A percentile compares a stretch with the other conserved stretches of the same genome.
Conservation (phyloP, 768 basidiomycete genomes). For the Gloeophyllum trabeum region DNA sequence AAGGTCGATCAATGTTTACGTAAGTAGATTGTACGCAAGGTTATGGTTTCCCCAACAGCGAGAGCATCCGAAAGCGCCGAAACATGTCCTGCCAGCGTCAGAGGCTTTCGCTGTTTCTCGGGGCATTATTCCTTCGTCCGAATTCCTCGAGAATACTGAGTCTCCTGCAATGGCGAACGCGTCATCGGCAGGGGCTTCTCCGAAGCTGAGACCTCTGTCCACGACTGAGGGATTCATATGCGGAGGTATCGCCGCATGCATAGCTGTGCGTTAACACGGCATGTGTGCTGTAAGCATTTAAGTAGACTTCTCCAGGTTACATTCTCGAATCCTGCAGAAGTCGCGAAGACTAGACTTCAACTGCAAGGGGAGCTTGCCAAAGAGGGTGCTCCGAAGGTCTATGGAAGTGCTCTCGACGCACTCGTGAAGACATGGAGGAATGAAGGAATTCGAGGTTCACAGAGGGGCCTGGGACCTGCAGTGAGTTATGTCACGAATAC, state of each 20-base stretch:
- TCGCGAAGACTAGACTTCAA: slow-evolving; percentile 92
- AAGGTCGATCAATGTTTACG: too few relatives aligned
- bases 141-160: too few relatives aligned
- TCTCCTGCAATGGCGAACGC: too few relatives aligned
- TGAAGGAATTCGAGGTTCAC: slow-evolving; percentile 86
- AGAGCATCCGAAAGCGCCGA: too few relatives aligned
- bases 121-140: too few relatives aligned
- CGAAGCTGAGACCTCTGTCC: slow-evolving; percentile 40
- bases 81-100: too few relatives aligned
- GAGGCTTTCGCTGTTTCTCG: too few relatives aligned
- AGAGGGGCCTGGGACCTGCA: slow-evolving; percentile 85
- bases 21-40: too few relatives aligned
- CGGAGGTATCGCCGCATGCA: slow-evolving; percentile 86
- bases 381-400: slow-evolving; percentile 59
- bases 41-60: too few relatives aligned
- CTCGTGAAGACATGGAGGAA: slow-evolving; percentile 79
- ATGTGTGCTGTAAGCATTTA: slow-evolving; percentile 5
- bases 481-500: slow-evolving; percentile 31
- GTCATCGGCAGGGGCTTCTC: too few relatives aligned
- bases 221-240: slow-evolving; percentile 77
- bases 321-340: slow-evolving; percentile 70
- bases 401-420: slow-evolving; percentile 84
- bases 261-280: slow-evolving; percentile 51
- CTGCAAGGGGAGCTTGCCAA: slow-evolving; percentile 92
- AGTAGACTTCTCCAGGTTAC: slow-evolving; percentile 45